Percentiles rank a stretch among this genome's conserved stretches.
These are phyloP conservation scores for Colletotrichum theobromicola DNA, from an alignment of 2,329 filamentous ascomycete species.

Conservation along the genomic window DNA sequence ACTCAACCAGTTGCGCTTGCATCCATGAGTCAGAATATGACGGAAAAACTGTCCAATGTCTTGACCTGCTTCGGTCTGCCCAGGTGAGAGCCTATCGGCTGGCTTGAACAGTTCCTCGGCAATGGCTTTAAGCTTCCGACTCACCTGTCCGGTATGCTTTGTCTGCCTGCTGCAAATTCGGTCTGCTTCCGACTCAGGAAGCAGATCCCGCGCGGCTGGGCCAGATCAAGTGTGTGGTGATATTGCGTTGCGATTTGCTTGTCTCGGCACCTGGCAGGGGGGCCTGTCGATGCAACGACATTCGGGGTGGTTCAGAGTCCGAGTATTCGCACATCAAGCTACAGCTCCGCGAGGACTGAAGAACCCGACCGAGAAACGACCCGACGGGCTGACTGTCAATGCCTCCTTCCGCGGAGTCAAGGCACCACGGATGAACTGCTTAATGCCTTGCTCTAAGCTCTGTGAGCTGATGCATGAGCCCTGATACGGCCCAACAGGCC, in stretches of 20 bases:
- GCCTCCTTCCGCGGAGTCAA: neutral
- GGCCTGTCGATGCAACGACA: neutral
- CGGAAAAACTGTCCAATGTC: neutral
- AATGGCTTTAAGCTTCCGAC: neutral
- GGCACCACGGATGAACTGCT: neutral
- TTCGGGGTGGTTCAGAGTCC: neutral
- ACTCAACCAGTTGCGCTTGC: neutral
- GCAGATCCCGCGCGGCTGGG: neutral
- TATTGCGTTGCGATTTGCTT: neutral
- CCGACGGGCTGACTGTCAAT: neutral
- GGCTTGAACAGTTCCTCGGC: neutral
- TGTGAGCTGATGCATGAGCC: neutral
- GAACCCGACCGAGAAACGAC: neutral
- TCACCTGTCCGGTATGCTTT: neutral
- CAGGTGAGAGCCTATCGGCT: neutral
- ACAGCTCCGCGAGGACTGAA: neutral
- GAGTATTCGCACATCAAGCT: neutral
- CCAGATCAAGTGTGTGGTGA: neutral
- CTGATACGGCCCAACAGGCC: neutral
- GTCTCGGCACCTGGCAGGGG: neutral
- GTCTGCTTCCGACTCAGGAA: rapidly evolving
- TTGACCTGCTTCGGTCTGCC: neutral
- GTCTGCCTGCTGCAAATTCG: neutral
- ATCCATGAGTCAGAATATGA: neutral
- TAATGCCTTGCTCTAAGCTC: neutral